Evolutionary conservation across 257 asterid genomes (phyloP), one percentile per base, ranked within the genome.

Genomic region (Paraleonurus japonicus): DNA sequence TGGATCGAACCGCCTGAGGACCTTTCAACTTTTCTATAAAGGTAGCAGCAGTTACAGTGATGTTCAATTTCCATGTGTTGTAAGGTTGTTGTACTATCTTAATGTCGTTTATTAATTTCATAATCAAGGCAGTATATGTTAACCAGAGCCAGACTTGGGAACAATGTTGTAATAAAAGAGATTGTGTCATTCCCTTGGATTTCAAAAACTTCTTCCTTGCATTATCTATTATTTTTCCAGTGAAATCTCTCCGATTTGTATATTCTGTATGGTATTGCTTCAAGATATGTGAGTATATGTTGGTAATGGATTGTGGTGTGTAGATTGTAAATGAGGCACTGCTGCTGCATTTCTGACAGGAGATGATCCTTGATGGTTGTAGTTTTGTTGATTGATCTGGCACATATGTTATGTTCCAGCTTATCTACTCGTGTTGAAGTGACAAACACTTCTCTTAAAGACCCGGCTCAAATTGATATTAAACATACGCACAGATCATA

Each of bases 1-100:
- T 90, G 98, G 98, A 86, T 93, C 5, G 96, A 93, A 33, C 90
- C 97, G 17, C 98, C 98, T 5, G 82, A 84, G 45, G 97, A 90
- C 77, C 80, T 80, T 16, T 87, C 92, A 5, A 47, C 67, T 69
- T 88, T 88, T 79, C 82, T 72, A 63, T 85, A 65, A 77, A 78
- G 74, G 71, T 43, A 16, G 72, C 54, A 23, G 48, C 33, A 37
- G 27, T 17, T 15, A 3, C 13, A 24, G 47, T 50, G 20, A 13
- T 30, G 65, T 55, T 69, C 27, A 41, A 16, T 67, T 37, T 57
- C 66, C 30, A 24, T 41, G 32, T 73, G 47, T 30, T 51, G 59
- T 51, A 69, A 30, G 61, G 60, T 23, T 35, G 70, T 20, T 41
- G 7, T 32, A 61, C 41, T 32, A 60, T 59, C 17, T 5, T 70